A percentile compares a stretch with the other conserved stretches of the same genome.
Conservation (phyloP, 148 eudicot genomes). For the Nepenthes gracilis region DNA sequence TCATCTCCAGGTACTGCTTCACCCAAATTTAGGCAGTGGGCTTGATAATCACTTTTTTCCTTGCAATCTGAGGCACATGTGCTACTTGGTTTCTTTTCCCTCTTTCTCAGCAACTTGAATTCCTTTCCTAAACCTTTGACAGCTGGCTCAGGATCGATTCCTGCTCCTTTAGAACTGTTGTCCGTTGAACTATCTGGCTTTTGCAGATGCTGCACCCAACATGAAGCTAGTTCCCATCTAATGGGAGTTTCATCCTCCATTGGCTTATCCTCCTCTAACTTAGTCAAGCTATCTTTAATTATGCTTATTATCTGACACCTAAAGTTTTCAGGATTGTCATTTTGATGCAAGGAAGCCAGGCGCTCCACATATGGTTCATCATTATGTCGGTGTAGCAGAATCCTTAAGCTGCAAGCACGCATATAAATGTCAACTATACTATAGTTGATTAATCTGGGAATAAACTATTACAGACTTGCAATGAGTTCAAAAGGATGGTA, state of each 20-base stretch:
- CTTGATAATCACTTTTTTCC: slow-evolving; percentile 30
- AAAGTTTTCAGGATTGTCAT: slow-evolving; percentile 32
- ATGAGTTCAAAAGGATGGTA: too few relatives aligned
- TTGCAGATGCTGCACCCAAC: slow-evolving; percentile 94
- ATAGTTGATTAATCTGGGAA: slow-evolving; percentile 1
- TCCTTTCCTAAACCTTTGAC: slow-evolving; percentile 89
- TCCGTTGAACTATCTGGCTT: slow-evolving; percentile 43
- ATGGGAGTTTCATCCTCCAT: slow-evolving; percentile 27
- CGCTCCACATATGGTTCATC: slow-evolving; percentile 38
- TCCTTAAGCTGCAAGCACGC: slow-evolving; percentile 55
- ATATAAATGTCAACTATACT: background rate
- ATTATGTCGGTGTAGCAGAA: slow-evolving; percentile 39
- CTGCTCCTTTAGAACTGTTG: slow-evolving; percentile 27
- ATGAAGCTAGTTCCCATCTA: slow-evolving; percentile 99
- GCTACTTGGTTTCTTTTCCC: slow-evolving; percentile 43
- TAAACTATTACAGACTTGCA: too few relatives aligned
- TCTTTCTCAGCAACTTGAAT: slow-evolving; percentile 75
- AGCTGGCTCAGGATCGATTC: slow-evolving; percentile 34
- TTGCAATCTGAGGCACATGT: slow-evolving; percentile 22
- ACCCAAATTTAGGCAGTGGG: slow-evolving; percentile 17
- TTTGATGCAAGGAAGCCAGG: slow-evolving; percentile 18
- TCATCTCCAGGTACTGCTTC: slow-evolving; percentile 9
- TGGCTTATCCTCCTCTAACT: slow-evolving; percentile 38
- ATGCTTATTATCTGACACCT: slow-evolving; percentile 37
- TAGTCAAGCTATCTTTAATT: slow-evolving; percentile 51